Evolutionary conservation across 1,139 yeast species (phyloP).

Genomic region (Saccharomyces pastorianus): DNA sequence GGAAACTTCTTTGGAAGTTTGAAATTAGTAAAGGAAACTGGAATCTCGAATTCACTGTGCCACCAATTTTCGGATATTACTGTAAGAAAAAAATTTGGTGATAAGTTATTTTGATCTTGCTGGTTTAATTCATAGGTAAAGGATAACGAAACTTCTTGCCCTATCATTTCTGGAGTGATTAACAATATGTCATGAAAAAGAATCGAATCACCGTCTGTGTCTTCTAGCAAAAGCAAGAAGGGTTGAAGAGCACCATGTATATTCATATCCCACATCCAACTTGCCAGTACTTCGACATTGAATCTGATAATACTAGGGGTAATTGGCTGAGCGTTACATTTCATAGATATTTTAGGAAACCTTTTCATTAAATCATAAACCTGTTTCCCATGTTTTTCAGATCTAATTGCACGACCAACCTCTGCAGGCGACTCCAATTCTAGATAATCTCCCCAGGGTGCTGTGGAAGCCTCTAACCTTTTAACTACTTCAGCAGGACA

Average conservation of each 20-base stretch:
- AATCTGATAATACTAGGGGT: conserved; percentile 59
- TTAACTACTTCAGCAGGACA: conserved; percentile 64
- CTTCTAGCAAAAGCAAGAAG: conserved; percentile 69
- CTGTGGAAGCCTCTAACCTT: conserved; percentile 69
- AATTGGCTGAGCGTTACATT: conserved; percentile 66
- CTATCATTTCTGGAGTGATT: conserved; percentile 42
- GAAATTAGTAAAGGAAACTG: conserved; percentile 50
- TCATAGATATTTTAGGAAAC: conserved; percentile 59
- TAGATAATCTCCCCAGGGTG: conserved; percentile 82
- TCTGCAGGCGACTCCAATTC: conserved; percentile 49
- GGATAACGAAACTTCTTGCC: conserved; percentile 51
- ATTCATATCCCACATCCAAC: conserved; percentile 65
- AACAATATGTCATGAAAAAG: conserved; percentile 49
- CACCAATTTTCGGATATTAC: conserved; percentile 80
- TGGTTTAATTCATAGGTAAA: conserved; percentile 48
- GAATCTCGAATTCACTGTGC: conserved; percentile 58
- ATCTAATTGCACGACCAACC: conserved; percentile 72
- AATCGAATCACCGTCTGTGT: conserved; percentile 72
- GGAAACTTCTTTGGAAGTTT: conserved; percentile 64
- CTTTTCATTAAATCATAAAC: conserved; percentile 57
- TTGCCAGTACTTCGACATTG: conserved; percentile 58
- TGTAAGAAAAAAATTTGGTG: conserved; percentile 74
- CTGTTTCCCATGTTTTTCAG: conserved; percentile 55
- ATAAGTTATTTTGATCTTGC: conserved; percentile 41
- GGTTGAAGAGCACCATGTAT: conserved; percentile 60